Conservation (phyloP, 106 monocot genomes). For the Agapanthus africanus region DNA sequence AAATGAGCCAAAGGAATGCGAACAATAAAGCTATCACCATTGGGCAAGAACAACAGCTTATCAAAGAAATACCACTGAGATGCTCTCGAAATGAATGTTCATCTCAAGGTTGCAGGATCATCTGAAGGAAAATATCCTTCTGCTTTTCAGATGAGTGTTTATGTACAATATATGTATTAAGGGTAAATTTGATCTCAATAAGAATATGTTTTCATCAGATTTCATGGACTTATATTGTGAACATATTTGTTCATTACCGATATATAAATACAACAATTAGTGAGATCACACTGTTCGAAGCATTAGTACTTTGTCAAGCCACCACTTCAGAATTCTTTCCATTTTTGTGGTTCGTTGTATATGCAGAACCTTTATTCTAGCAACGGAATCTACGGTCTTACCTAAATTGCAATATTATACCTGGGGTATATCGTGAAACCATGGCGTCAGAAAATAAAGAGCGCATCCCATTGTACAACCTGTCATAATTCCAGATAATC, state of each 20-base stretch:
- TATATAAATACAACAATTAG: too few relatives aligned
- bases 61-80: background rate
- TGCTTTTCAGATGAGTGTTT: background rate
- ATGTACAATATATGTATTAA: background rate
- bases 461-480: constrained; percentile 85
- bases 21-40: too few relatives aligned
- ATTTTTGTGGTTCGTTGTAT: background rate
- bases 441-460: constrained; percentile 85
- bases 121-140: background rate
- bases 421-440: constrained; percentile 94
- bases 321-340: too few relatives aligned
- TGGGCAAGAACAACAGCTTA: too few relatives aligned
- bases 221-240: background rate
- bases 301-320: too few relatives aligned
- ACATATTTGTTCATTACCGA: too few relatives aligned
- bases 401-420: constrained; percentile 12
- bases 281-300: too few relatives aligned
- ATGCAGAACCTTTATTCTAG: too few relatives aligned
- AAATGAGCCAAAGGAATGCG: background rate
- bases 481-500: constrained; percentile 80
- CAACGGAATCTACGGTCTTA: background rate
- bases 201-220: too few relatives aligned
- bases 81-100: background rate
- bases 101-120: background rate
- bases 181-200: background rate